Percentiles rank a stretch among this genome's conserved stretches.
phyloP scores from a whole-genome alignment of 2,329 filamentous ascomycete species.

The Aspergillus pseudoterreus region DNA sequence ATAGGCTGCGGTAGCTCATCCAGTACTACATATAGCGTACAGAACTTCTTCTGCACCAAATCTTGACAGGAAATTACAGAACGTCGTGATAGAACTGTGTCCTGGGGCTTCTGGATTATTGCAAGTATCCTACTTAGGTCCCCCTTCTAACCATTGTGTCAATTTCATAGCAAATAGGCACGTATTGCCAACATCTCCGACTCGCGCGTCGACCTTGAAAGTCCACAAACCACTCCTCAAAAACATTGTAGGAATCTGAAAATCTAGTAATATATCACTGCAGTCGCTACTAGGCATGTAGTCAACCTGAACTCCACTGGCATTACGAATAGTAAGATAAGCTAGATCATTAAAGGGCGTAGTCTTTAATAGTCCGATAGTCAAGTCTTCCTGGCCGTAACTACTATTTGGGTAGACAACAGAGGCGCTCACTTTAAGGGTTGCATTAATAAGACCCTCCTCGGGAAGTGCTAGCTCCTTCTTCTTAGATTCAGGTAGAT shows the following conservation, averaged over 20 bases:
- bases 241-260: conserved; percentile 11
- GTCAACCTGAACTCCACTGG: conserved; percentile 9
- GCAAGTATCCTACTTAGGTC: background rate
- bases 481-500: conserved; percentile 11
- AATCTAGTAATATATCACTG: conserved; percentile 11
- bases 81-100: too few species aligned
- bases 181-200: conserved; percentile 9
- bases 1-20: too few species aligned
- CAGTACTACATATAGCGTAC: too few species aligned
- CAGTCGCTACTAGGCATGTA: conserved; percentile 12
- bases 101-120: too few species aligned
- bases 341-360: conserved; percentile 7
- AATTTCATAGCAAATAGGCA: conserved; percentile 12
- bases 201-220: conserved; percentile 10
- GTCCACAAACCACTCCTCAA: conserved; percentile 13
- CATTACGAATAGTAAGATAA: conserved; percentile 10
- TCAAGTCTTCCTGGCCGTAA: background rate
- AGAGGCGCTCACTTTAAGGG: conserved; percentile 11
- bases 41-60: too few species aligned
- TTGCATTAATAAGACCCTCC: conserved; percentile 11
- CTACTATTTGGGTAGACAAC: conserved; percentile 11
- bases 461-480: conserved; percentile 10
- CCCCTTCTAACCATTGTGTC: conserved; percentile 12
- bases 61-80: too few species aligned
- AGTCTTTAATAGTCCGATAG: conserved; percentile 8